These are phyloP conservation scores for Leucoagaricus sp. DNA, from an alignment of 1,284 basidiomycete genomes.

Conservation along the genomic window DNA sequence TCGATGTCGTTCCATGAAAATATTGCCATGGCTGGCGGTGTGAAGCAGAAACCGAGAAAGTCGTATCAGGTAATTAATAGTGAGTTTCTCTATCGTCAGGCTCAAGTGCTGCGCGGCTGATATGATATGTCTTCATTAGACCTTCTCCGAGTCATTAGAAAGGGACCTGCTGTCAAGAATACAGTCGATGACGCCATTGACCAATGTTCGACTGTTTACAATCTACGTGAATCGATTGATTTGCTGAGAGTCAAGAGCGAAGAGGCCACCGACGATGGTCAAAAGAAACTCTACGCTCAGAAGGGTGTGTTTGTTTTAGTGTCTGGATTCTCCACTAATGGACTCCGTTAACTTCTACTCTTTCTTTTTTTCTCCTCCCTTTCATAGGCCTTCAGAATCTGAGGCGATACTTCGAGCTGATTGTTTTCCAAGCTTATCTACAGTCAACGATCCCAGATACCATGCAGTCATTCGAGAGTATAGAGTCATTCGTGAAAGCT, in stretches of 20 bases:
- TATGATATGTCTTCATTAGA: conserved; percentile 42
- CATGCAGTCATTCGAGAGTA: conserved; percentile 72
- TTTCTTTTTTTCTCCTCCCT: conserved; percentile 11
- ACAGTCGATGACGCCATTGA: conserved; percentile 93
- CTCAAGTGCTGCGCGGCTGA: background rate
- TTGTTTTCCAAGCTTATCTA: conserved; percentile 94
- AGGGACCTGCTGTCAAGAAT: conserved; percentile 86
- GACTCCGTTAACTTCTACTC: background rate
- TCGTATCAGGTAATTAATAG: conserved; percentile 84
- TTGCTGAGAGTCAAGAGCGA: conserved; percentile 76
- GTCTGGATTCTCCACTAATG: too few relatives aligned
- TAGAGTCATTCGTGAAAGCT: conserved; percentile 81
- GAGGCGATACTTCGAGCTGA: conserved; percentile 86
- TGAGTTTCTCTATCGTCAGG: conserved; percentile 35
- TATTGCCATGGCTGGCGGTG: conserved; percentile 22
- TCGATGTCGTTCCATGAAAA: conserved; percentile 33
- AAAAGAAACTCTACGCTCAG: conserved; percentile 66
- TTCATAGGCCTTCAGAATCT: conserved; percentile 74
- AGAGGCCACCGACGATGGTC: conserved; percentile 71
- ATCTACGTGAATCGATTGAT: conserved; percentile 90
- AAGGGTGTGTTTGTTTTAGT: conserved; percentile 50
- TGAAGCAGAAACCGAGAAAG: conserved; percentile 45
- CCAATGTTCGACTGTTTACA: conserved; percentile 82
- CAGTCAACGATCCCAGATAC: conserved; percentile 86
- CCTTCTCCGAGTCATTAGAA: conserved; percentile 90